Conservation (phyloP, 1,139 yeast species). For the Geotrichum citri-aurantii region DNA sequence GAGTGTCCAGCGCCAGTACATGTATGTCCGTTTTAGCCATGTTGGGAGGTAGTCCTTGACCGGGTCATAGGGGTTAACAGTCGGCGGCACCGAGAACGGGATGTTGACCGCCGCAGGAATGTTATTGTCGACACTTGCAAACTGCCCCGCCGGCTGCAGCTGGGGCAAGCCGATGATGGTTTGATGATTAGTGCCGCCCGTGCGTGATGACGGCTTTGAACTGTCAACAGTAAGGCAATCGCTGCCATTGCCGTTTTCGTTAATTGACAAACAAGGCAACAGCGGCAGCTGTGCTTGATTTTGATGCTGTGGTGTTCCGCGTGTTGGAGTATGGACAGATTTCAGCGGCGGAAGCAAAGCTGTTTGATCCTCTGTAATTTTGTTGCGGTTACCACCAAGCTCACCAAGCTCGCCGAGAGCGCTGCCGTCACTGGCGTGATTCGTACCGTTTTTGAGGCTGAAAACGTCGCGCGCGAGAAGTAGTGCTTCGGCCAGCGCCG, state of each 20-base stretch:
- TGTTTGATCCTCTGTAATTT: constrained; percentile 1
- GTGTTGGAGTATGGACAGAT: too few species aligned
- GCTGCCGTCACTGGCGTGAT: neutral
- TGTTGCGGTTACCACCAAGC: neutral
- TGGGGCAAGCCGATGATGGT: neutral
- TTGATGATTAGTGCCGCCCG: neutral
- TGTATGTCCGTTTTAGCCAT: constrained; percentile 16
- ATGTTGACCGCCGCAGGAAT: neutral
- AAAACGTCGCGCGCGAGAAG: constrained; percentile 12
- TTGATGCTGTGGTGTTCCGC: neutral
- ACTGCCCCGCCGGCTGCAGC: neutral
- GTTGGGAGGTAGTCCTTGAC: constrained; percentile 15
- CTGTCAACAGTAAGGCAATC: neutral
- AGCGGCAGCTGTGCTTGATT: neutral
- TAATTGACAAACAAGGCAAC: too few species aligned
- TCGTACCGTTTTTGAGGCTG: neutral
- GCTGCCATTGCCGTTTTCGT: neutral
- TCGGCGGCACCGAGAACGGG: constrained; percentile 8
- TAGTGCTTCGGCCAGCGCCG: constrained; percentile 14
- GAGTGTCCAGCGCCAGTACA: constrained; percentile 18
- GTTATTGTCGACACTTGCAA: neutral
- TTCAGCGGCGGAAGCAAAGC: too few species aligned
- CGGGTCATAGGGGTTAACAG: constrained; percentile 15
- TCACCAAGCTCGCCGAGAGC: neutral
- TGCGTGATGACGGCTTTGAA: neutral